These are phyloP conservation scores for Mycena pura DNA, from an alignment of 768 basidiomycete species.

Conservation along the genomic window DNA sequence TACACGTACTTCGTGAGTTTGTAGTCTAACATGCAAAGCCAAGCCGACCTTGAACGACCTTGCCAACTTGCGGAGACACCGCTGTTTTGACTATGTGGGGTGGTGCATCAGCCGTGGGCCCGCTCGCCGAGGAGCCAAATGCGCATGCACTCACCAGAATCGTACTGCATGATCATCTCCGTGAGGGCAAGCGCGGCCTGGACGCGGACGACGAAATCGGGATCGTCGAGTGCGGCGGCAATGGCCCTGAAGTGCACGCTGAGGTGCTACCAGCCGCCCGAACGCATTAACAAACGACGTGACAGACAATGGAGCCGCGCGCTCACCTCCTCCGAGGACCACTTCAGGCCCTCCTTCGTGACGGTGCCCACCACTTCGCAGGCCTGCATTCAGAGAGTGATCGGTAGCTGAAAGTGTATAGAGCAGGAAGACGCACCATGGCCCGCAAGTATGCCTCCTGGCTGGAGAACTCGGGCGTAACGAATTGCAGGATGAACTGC, in stretches of 20 bases:
- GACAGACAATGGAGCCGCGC: background rate
- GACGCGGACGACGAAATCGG: conserved; percentile 83
- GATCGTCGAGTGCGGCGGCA: conserved; percentile 73
- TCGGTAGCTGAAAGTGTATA: conserved; percentile 2
- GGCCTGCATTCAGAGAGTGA: conserved; percentile 52
- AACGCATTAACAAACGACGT: too few relatives aligned
- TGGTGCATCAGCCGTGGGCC: conserved; percentile 12
- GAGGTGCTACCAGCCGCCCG: conserved; percentile 63
- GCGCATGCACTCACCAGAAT: conserved; percentile 59
- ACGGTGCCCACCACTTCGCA: conserved; percentile 82
- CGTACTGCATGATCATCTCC: conserved; percentile 70
- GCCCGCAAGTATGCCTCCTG: conserved; percentile 77
- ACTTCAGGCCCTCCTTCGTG: conserved; percentile 71
- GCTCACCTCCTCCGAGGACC: conserved; percentile 67
- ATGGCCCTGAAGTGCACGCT: conserved; percentile 69
- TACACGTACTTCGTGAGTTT: conserved; percentile 32
- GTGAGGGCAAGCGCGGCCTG: conserved; percentile 84
- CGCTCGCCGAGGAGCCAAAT: background rate
- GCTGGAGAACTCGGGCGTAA: conserved; percentile 74
- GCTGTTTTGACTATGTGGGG: conserved; percentile 61
- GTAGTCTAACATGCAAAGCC: background rate
- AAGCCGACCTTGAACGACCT: conserved; percentile 80
- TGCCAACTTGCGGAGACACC: conserved; percentile 79
- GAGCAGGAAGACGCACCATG: conserved; percentile 59
- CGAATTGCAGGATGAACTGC: conserved; percentile 74